Evolutionary conservation across 495 filamentous ascomycete genomes (phyloP).

Genomic region (Penicillium lagena): DNA sequence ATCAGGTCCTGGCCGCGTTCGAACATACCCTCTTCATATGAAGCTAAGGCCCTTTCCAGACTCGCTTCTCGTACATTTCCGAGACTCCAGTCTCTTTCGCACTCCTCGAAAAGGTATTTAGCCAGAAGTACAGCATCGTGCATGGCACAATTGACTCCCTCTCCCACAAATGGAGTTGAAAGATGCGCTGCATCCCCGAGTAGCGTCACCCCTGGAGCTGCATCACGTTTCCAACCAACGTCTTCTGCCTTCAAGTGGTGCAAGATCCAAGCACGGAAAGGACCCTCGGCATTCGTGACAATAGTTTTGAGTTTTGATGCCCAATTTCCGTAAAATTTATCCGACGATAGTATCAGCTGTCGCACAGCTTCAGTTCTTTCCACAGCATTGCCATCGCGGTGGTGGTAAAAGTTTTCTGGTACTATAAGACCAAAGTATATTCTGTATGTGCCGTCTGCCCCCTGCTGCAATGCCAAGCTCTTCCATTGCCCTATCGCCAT

Average conservation of each 20-base stretch:
- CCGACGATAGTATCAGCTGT: slow-evolving; percentile 3
- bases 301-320: slow-evolving; percentile 7
- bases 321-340: slow-evolving; percentile 7
- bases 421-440: slow-evolving; percentile 5
- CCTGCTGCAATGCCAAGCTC: slow-evolving; percentile 1
- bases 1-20: slow-evolving; percentile 2
- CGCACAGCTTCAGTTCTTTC: background rate
- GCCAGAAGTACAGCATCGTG: slow-evolving; percentile 47
- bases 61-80: background rate
- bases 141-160: slow-evolving; percentile 52
- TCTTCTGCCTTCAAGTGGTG: background rate
- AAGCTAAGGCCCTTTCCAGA: background rate
- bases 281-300: slow-evolving; percentile 5
- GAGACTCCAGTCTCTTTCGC: background rate
- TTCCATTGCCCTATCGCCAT: slow-evolving; percentile 1
- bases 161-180: slow-evolving; percentile 52
- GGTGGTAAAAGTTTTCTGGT: slow-evolving; percentile 5
- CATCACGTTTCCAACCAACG: slow-evolving; percentile 3
- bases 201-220: slow-evolving; percentile 30
- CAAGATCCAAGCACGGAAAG: slow-evolving; percentile 14
- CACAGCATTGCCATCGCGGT: background rate
- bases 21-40: slow-evolving; percentile 6
- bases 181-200: slow-evolving; percentile 56
- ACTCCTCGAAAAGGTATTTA: slow-evolving; percentile 17
- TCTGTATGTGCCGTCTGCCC: slow-evolving; percentile 3